Conservation (phyloP, 192 early-diverging fungal species). For the Chytriomyces confervae region DNA sequence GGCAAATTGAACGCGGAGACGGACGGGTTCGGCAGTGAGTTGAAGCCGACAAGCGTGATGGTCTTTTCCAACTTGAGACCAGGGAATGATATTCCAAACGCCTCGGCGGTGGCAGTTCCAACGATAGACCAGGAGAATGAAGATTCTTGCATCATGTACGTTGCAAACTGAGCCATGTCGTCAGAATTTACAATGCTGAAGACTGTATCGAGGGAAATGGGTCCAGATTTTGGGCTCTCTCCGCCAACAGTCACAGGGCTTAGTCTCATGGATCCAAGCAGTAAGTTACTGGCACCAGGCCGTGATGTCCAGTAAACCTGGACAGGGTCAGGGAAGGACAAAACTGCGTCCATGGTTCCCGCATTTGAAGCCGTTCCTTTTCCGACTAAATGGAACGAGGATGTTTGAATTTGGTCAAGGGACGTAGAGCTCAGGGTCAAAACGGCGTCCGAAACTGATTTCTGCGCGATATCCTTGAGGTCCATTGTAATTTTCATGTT, state of each 20-base stretch:
- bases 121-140: conserved; percentile 40
- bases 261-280: conserved; percentile 37
- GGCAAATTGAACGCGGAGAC: conserved; percentile 35
- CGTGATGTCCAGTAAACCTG: conserved; percentile 40
- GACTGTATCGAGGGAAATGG: conserved; percentile 22
- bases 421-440: conserved; percentile 31
- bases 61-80: conserved; percentile 41
- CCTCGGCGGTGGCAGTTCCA: conserved; percentile 24
- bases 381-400: conserved; percentile 35
- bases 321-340: conserved; percentile 38
- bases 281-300: conserved; percentile 27
- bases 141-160: conserved; percentile 26
- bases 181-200: conserved; percentile 19
- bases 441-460: conserved; percentile 31
- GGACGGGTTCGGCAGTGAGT: conserved; percentile 17
- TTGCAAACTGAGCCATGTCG: conserved; percentile 36
- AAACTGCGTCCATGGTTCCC: conserved; percentile 35
- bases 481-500: conserved; percentile 27
- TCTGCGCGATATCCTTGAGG: conserved; percentile 35
- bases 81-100: conserved; percentile 38
- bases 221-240: conserved; percentile 12
- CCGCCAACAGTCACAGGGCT: conserved; percentile 31
- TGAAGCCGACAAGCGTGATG: conserved; percentile 31
- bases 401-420: conserved; percentile 31
- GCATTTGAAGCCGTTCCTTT: conserved; percentile 40